These are phyloP conservation scores for Zygosaccharomyces gambellarensis DNA, from an alignment of 805 yeast species.

Conservation along the genomic window DNA sequence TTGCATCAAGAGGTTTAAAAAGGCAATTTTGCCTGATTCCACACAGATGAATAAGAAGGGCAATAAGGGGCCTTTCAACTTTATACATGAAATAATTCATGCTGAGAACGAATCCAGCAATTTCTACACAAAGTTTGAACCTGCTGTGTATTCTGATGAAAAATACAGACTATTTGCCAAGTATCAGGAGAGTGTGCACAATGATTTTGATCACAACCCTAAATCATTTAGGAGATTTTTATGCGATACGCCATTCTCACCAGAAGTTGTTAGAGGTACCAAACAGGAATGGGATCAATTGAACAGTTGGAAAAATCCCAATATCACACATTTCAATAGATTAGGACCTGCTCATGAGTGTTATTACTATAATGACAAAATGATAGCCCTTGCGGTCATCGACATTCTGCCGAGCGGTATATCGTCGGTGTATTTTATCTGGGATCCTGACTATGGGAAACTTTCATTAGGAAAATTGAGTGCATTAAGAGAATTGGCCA, in stretches of 20 bases:
- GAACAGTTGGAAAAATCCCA: conserved; percentile 37
- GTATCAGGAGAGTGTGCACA: conserved; percentile 69
- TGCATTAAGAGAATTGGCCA: conserved; percentile 62
- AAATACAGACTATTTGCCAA: conserved; percentile 59
- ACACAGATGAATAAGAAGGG: neutral
- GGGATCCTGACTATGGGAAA: conserved; percentile 75
- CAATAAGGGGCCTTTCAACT: conserved; percentile 22
- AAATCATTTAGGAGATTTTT: conserved; percentile 58
- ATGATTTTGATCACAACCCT: conserved; percentile 48
- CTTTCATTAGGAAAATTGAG: conserved; percentile 73
- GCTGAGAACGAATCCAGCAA: conserved; percentile 34
- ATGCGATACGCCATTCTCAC: conserved; percentile 61
- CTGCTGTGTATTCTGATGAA: conserved; percentile 47
- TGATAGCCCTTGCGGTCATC: conserved; percentile 71
- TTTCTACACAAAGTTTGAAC: conserved; percentile 47
- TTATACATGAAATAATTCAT: conserved; percentile 35
- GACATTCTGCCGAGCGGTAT: conserved; percentile 73
- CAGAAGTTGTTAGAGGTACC: conserved; percentile 21
- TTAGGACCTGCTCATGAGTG: conserved; percentile 75
- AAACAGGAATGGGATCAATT: conserved; percentile 26
- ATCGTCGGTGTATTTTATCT: conserved; percentile 81
- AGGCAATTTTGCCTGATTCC: conserved; percentile 8
- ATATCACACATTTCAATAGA: conserved; percentile 18
- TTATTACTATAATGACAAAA: conserved; percentile 56
- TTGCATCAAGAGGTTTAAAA: conserved; percentile 54